Conservation (phyloP, 495 filamentous ascomycete species). For the Cairneyella variabilis region DNA sequence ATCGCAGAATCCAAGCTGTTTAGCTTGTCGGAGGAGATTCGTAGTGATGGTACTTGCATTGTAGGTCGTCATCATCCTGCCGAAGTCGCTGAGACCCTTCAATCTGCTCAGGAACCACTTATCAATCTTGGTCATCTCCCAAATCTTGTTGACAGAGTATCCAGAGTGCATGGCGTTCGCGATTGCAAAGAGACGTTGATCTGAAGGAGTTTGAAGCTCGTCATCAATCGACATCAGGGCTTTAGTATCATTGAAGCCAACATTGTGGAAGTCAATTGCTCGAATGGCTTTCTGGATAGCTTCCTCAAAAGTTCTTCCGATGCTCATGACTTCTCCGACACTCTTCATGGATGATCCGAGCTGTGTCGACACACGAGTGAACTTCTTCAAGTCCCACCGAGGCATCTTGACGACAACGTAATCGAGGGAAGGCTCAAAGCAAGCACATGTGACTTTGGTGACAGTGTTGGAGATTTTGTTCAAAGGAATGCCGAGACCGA, state of each 20-base stretch:
- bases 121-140: conserved; percentile 96
- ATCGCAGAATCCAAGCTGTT: conserved; percentile 92
- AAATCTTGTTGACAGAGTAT: conserved; percentile 93
- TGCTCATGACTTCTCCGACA: conserved; percentile 98
- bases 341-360: conserved; percentile 99
- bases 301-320: conserved; percentile 94
- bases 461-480: conserved; percentile 97
- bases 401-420: conserved; percentile 99
- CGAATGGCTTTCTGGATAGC: conserved; percentile 98
- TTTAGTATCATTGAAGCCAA: conserved; percentile 88
- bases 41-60: conserved; percentile 63
- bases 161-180: conserved; percentile 95
- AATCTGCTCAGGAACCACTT: conserved; percentile 94
- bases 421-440: conserved; percentile 98
- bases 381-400: conserved; percentile 98
- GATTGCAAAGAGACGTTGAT: conserved; percentile 95
- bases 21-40: conserved; percentile 70
- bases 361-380: conserved; percentile 90
- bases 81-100: conserved; percentile 86
- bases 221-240: conserved; percentile 94
- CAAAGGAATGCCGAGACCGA: conserved; percentile 89
- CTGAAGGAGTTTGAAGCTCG: conserved; percentile 94
- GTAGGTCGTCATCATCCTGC: conserved; percentile 68
- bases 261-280: conserved; percentile 89
- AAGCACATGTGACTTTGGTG: conserved; percentile 93